A percentile compares a stretch with the other conserved stretches of the same genome.
Conservation (phyloP, 2,329 filamentous ascomycete species). For the Helminthosporium solani region DNA sequence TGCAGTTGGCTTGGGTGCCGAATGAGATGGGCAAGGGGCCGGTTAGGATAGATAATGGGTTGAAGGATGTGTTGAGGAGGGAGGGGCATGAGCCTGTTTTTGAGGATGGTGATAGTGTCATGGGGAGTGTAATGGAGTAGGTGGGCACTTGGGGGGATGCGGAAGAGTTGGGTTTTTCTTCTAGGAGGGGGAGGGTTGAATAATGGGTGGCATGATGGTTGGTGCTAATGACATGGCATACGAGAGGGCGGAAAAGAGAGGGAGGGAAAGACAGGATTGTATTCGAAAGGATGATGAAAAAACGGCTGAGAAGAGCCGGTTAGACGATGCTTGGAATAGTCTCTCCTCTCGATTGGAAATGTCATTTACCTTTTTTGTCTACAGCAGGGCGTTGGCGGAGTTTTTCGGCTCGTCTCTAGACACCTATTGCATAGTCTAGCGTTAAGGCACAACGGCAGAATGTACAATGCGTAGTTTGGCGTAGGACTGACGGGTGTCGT, state of each 20-base stretch:
- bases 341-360: no score
- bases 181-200: no score
- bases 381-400: not conserved
- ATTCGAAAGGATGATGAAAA: no score
- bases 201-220: no score
- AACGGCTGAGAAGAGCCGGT: no score
- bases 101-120: constrained; percentile 1
- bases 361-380: not conserved
- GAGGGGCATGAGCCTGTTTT: not conserved
- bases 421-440: not conserved
- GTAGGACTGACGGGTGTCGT: no score
- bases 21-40: constrained; percentile 42
- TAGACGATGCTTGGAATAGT: no score
- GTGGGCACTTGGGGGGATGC: not conserved
- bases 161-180: not conserved
- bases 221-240: no score
- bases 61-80: constrained; percentile 25
- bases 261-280: not conserved
- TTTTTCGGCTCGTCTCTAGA: no score
- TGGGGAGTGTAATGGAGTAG: not conserved
- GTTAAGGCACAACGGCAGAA: not conserved
- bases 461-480: no score
- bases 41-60: constrained; percentile 34
- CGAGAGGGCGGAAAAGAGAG: no score
- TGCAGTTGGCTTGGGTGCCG: constrained; percentile 59